phyloP scores from a whole-genome alignment of 73 alveolate species.

The Paraurostyla sp. region DNA sequence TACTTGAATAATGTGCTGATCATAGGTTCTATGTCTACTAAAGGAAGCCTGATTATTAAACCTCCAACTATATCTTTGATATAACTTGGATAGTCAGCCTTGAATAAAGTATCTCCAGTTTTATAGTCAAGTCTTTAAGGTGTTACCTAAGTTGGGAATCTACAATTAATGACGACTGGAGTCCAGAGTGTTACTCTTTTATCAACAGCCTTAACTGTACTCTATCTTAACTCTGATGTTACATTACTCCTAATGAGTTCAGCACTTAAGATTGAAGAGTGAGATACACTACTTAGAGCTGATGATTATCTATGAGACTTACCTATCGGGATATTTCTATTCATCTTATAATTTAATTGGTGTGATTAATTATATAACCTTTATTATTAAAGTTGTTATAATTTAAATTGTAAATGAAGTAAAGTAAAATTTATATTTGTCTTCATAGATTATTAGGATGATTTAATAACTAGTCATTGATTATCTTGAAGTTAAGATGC shows the following conservation, averaged over 20 bases:
- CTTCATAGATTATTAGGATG: too few relatives aligned
- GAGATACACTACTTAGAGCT: too few relatives aligned
- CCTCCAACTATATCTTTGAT: not conserved
- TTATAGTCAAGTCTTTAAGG: not conserved
- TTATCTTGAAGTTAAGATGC: too few relatives aligned
- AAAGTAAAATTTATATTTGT: too few relatives aligned
- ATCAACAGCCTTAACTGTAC: not conserved
- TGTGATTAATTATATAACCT: too few relatives aligned
- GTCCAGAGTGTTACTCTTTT: not conserved
- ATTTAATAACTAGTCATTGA: too few relatives aligned
- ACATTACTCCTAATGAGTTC: not conserved
- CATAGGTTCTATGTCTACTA: not conserved
- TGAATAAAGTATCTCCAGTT: not conserved
- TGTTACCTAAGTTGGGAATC: not conserved
- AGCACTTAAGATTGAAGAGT: not conserved
- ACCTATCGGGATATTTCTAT: too few relatives aligned
- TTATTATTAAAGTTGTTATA: too few relatives aligned
- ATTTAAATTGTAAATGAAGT: too few relatives aligned
- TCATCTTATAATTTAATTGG: too few relatives aligned
- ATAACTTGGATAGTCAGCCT: not conserved
- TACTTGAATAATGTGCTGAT: too few relatives aligned
- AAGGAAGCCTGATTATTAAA: not conserved
- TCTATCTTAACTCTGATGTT: not conserved
- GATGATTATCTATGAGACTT: too few relatives aligned
- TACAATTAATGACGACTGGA: not conserved